Evolutionary conservation across 495 filamentous ascomycete genomes (phyloP).

Genomic region (Immersiella caudata): DNA sequence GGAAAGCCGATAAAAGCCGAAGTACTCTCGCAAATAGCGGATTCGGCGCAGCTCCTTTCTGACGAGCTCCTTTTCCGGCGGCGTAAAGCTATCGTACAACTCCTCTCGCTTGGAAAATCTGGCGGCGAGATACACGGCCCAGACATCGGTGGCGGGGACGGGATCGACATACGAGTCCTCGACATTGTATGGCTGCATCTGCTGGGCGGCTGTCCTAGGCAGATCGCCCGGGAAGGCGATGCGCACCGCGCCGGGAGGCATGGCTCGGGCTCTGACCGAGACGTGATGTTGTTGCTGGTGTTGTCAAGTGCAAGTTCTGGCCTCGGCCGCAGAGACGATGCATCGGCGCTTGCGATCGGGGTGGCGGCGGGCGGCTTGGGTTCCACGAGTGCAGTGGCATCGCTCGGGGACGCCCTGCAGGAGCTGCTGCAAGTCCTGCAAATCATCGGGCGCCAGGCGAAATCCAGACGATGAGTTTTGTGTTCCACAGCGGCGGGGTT

Average conservation of each 20-base stretch:
- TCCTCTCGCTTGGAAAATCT: slow-evolving; percentile 27
- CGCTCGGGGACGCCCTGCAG: slow-evolving; percentile 4
- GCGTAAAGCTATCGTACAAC: slow-evolving; percentile 26
- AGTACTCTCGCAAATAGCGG: slow-evolving; percentile 29
- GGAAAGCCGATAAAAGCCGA: slow-evolving; percentile 25
- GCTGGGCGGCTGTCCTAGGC: background rate
- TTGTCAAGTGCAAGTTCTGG: background rate
- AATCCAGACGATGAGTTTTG: background rate
- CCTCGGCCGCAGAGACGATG: background rate
- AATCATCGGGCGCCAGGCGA: background rate
- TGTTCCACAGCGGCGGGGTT: slow-evolving; percentile 16
- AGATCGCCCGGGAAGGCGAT: slow-evolving; percentile 9
- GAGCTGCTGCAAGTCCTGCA: slow-evolving; percentile 2
- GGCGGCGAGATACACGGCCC: slow-evolving; percentile 31
- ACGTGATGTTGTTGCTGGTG: background rate
- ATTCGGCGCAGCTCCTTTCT: slow-evolving; percentile 35
- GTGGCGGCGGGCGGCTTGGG: background rate
- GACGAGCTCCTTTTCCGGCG: slow-evolving; percentile 31
- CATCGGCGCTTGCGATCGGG: background rate
- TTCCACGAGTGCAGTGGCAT: background rate
- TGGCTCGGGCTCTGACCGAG: background rate
- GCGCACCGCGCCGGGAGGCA: slow-evolving; percentile 12
- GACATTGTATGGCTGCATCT: slow-evolving; percentile 25
- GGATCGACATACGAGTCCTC: slow-evolving; percentile 33
- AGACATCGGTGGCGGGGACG: slow-evolving; percentile 28